Base-by-base conservation (phyloP, 768 basidiomycete species). In the Lactarius hengduanensis region DNA sequence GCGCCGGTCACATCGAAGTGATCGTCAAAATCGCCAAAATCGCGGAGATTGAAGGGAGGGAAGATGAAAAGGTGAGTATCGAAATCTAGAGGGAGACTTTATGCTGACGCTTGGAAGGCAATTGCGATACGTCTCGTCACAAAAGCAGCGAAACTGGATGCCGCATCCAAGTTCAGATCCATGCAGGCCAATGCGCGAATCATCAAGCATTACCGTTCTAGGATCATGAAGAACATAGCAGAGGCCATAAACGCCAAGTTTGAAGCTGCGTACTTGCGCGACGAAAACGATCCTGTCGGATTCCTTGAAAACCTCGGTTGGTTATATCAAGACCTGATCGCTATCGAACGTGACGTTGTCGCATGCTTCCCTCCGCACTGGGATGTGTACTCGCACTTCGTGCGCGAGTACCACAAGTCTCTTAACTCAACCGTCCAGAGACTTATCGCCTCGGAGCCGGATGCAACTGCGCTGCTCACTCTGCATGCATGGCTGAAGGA, bases 401-500 rank as follows among this genome's bases (percentile, higher is more conserved):
- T 97, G 72, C 89, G 90, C 65, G 91, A 92, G 71, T 97, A 98
- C 74, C 97, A 99, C 80, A 90, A 87, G 74, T 81, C 89, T 11
- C 80, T 98, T 50, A 88, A 96, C 77, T 77, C 78, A 1, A 87
- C 86, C 2, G 79, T 99, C 72, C 86, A 87, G 71, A 82, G 79
- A 64, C 84, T 96, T 43, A 80, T 92, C 30, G 81, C 80, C 4
- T 82, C 87, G 0, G 90, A 89, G 54, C 90, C 92, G 2, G 96
- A 95, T 63, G 96, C 97, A n/a, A 91, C 87, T 71, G 84, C 88
- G 20, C 81, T 98, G 32, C 85, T 99, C 3, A 83, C 86, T 28
- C 83, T 99, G 32, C 91, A 93, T 70, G 91, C 90, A 6, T 98
- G 95, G 94, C 82, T 97, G 60, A 98, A 98, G 78, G 91, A 98